Evolutionary conservation across 768 basidiomycete genomes (phyloP), one percentile per base, ranked within the genome.

Genomic region (Leccinum aurantiacum): DNA sequence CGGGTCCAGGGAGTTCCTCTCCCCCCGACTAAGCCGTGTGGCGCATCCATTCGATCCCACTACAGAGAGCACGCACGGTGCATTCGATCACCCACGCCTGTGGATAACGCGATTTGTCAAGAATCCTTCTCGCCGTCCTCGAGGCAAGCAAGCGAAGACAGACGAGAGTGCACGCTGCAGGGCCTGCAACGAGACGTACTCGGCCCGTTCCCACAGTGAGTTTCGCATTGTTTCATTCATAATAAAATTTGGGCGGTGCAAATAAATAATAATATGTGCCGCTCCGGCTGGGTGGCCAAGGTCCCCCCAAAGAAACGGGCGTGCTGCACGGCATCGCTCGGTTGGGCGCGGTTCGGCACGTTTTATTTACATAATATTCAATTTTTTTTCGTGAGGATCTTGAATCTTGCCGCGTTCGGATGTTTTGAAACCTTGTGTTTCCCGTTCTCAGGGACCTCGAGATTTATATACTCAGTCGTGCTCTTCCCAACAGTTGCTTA

Each of bases 131-230:
- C 55, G 25, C 67, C 64, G 67, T 69, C 71, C 71, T 73, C 73
- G 69, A 73, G 71, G 71, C 59, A 58, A 41, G 47, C 64, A 74
- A 73, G 71, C 71, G 71, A 74, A 60, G 50, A 59, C 68, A 66
- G 64, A 61, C 55, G 58, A 27, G 46, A 57, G 60, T 51, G 61
- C 62, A 63, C 56, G 60, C 61, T 47, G 58, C 56, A 55, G 53
- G 54, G 47, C 7, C 13, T 24, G 53, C 58, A 56, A 37, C 53
- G 59, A 58, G 65, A 59, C 55, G 54, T 61, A 66, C 58, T 62
- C 8, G 47, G 24, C 2, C 37, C 19, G 3, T 19, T 64, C 68
- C 47, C 71, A 72, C 71, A 72, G 72, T 72, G 62, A 70, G 72
- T 71, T 71, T 69, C 69, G 63, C 65, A 64, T 67, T 71, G 65